A percentile compares a stretch with the other conserved stretches of the same genome.
Conservation (phyloP, 129 eudicot species). For the Sambucus nigra region DNA sequence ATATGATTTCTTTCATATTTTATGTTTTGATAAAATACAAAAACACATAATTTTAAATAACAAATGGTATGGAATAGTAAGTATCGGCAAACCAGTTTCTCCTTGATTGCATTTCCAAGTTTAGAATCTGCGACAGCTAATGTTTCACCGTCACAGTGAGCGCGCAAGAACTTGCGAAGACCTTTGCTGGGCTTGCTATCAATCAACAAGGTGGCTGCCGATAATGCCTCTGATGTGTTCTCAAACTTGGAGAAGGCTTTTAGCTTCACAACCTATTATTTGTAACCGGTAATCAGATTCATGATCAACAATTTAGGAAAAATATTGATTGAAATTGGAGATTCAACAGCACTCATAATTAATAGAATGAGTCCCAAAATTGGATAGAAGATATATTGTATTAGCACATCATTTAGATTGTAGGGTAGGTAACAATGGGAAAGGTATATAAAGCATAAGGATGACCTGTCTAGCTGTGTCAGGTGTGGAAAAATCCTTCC, state of each 20-base stretch:
- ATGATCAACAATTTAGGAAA: not conserved
- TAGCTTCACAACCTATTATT: conserved; percentile 69
- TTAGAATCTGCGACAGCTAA: conserved; percentile 86
- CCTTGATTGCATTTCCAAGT: conserved; percentile 72
- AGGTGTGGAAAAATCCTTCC: conserved; percentile 60
- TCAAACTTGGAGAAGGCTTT: conserved; percentile 93
- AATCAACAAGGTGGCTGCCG: conserved; percentile 52
- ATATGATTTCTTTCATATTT: too few species aligned
- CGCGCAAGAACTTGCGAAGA: conserved; percentile 80
- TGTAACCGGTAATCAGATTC: conserved; percentile 1
- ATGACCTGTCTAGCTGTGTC: conserved; percentile 78
- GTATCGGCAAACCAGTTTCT: conserved; percentile 62
- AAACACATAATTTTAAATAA: too few species aligned
- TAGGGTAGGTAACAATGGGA: too few species aligned
- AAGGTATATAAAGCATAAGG: not conserved
- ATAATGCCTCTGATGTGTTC: conserved; percentile 75
- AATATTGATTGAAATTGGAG: not conserved
- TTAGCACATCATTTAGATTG: too few species aligned
- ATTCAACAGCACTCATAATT: not conserved
- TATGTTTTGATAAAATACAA: too few species aligned
- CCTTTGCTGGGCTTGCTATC: conserved; percentile 91
- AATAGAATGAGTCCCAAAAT: not conserved
- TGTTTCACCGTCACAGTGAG: conserved; percentile 81
- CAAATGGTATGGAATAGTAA: too few species aligned
- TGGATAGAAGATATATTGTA: too few species aligned